Evolutionary conservation across 2,329 filamentous ascomycete species (phyloP), one percentile per base, ranked within the genome.

Genomic region (Myriosclerotinia curreyana): DNA sequence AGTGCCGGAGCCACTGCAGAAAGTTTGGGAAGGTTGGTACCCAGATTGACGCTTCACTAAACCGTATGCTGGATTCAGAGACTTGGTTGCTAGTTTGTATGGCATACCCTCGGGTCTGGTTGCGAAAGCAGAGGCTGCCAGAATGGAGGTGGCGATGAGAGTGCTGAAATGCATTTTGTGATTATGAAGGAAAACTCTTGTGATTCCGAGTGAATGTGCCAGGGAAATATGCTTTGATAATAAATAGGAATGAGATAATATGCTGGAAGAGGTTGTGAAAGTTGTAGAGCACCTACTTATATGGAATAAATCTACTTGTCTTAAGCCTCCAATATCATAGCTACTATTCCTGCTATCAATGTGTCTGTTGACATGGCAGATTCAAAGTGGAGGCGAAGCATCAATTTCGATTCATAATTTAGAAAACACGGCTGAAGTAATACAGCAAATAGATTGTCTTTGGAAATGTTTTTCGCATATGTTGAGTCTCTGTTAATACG

Each of bases 41-140:
- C 62, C 62, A 5, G 38, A 42, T 64, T 64, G 62, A 53, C 62
- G 62, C 42, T 64, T 61, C 17, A 14, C 12, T n/a, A 61, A 17
- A 28, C 49, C 49, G 11, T 50, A 53, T 3, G 40, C 48, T 17
- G 49, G 31, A 20, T 54, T 61, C 12, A 64, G 25, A 12, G 62
- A 64, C 8, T 12, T 51, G 22, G 49, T 40, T 40, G 55, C 62
- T 42, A 64, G n/a, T 22, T 54, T 61, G 62, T 64, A 64, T 9
- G 62, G 62, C 22, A 40, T 38, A 40, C 8, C 40, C 11, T 36
- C 49, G 25, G 17, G 7, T 3, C n/a, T 40, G 17, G 34, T 49
- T 49, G 62, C 62, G 0, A 22, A 49, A 22, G 34, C 42, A 42
- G 7, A 54, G 17, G 53, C 28, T 20, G 20, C 38, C 28, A 61